Base-by-base conservation (phyloP, 495 filamentous ascomycete genomes). In the Usnea hakonensis region DNA sequence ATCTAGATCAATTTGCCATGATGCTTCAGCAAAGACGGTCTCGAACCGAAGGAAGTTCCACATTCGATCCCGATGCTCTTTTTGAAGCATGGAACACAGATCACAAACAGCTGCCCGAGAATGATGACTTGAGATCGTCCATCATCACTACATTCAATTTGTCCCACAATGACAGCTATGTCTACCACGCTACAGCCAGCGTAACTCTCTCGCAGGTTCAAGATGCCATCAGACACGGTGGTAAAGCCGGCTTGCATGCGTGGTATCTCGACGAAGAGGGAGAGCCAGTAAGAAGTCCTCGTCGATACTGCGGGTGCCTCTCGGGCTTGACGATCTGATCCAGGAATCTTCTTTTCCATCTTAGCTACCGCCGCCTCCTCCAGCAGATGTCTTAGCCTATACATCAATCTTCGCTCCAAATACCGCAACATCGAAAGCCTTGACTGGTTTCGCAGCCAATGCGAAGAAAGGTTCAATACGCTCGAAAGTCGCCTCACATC, bases 391-490 rank as follows among this genome's bases (percentile, higher is more conserved):
- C 38, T 66, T 71, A 23, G 75, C 82, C 33, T 88, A 87, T 73
- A 79, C 78, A n/a, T 71, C 75, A 46, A 74, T 88, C 68, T 87
- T 87, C 73, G 61, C 68, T 32, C 75, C 83, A 16, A 61, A 70
- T 1, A 79, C 78, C 2, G 69, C 74, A 33, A 80, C 82, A 7
- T 28, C 75, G 21, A 78, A 80, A 63, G 76, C 83, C 7, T 74
- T 88, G 28, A 82, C 70, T 14, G 71, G 73, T 48, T 80, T 85
- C 65, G 62, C 67, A 30, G 70, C 82, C 58, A 85, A 86, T 69
- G 83, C 85, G 1, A 84, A 83, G 61, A 82, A 82, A 62, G 71
- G 57, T 32, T 83, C 83, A 30, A 71, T 84, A 30, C 81, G 82
- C 50, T 67, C 71, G 36, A 61, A 67, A n/a, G 75, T 81, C 16